phyloP scores from a whole-genome alignment of 139 green algal genomes.

The Chlamydomonas asymmetrica region DNA sequence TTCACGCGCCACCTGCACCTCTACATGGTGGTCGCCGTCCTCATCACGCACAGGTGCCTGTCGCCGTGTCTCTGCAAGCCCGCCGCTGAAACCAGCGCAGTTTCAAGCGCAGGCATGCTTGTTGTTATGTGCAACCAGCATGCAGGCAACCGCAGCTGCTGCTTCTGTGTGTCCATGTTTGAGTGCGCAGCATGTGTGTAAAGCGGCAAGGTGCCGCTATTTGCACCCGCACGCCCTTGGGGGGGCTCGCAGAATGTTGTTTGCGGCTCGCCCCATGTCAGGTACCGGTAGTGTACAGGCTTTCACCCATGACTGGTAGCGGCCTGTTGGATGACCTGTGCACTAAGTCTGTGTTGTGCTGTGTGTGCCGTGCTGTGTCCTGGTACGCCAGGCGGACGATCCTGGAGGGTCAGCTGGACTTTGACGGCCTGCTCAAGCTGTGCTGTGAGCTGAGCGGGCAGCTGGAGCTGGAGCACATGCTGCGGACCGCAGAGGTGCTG shows the following conservation, averaged over 20 bases:
- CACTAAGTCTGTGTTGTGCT: background rate
- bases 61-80: slow-evolving; percentile 49
- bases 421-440: slow-evolving; percentile 81
- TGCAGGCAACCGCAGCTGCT: background rate
- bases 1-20: slow-evolving; percentile 77
- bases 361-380: background rate
- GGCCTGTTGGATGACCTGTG: background rate
- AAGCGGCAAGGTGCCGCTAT: background rate
- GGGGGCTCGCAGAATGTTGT: no score
- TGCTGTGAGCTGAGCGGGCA: slow-evolving; percentile 63
- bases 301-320: no score
- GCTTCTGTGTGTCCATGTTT: background rate
- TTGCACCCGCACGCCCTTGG: background rate
- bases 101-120: background rate
- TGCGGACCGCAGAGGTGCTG: slow-evolving; percentile 69
- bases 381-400: background rate
- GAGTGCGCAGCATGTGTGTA: background rate
- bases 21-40: slow-evolving; percentile 78
- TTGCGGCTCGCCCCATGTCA: no score
- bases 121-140: background rate
- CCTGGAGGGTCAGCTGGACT: slow-evolving; percentile 46
- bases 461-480: slow-evolving; percentile 59
- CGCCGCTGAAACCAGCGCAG: background rate
- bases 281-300: background rate
- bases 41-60: slow-evolving; percentile 69